Conservation (phyloP, 257 asterid genomes). For the Forsythia suspensa region DNA sequence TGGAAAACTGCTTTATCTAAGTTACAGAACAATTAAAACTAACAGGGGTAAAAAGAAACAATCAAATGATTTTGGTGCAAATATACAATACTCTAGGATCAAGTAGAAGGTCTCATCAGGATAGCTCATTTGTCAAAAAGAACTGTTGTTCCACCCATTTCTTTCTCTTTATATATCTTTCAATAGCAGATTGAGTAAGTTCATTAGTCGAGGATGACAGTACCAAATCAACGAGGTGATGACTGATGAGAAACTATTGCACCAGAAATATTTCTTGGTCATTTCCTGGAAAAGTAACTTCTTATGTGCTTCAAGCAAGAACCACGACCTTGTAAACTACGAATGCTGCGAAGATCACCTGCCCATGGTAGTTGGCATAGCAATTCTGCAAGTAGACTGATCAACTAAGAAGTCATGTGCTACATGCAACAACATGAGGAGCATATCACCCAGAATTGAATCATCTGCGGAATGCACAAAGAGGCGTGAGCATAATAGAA, state of each 20-base stretch:
- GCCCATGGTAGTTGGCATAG: not conserved
- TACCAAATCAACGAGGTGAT: not conserved
- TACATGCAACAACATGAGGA: not conserved
- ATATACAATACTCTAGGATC: not conserved
- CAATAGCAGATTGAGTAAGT: not conserved
- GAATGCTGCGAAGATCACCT: not conserved
- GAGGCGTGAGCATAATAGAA: not conserved
- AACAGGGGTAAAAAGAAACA: not conserved
- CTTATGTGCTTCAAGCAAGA: not conserved
- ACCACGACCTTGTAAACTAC: not conserved
- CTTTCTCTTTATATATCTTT: not conserved
- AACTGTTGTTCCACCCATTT: not conserved
- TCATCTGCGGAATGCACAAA: conserved; percentile 15
- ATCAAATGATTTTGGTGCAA: not conserved
- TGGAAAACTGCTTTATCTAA: no score
- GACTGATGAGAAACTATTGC: not conserved
- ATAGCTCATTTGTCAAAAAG: not conserved
- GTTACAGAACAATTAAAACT: no score
- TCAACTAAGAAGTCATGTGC: conserved; percentile 3
- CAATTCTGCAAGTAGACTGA: conserved; percentile 11
- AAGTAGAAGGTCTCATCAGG: not conserved
- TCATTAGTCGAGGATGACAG: not conserved
- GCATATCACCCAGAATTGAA: not conserved
- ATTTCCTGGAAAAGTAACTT: conserved; percentile 1
- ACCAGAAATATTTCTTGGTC: not conserved